These are phyloP conservation scores for Saksenaea oblongispora DNA, from an alignment of 371 early-diverging fungal species.

Conservation along the genomic window DNA sequence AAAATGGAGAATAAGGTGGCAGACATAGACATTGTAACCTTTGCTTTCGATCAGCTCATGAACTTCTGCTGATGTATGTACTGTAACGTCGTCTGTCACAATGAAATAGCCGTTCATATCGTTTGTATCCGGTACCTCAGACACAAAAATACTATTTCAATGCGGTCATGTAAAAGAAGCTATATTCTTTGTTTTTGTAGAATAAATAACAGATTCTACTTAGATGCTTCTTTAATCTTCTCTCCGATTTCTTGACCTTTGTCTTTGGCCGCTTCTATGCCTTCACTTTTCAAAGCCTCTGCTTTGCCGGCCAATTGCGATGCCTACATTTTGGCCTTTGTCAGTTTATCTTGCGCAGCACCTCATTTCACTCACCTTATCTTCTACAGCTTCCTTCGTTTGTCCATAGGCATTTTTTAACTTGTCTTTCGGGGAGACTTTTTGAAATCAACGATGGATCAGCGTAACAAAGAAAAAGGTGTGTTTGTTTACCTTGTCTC, in stretches of 20 bases:
- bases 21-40: no score
- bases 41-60: no score
- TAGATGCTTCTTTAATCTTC: constrained; percentile 6
- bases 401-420: constrained; percentile 3
- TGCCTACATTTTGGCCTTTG: neutral
- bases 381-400: constrained; percentile 10
- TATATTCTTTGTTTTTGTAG: no score
- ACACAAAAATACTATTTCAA: no score
- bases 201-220: neutral
- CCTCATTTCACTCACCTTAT: constrained; percentile 1
- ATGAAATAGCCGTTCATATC: no score
- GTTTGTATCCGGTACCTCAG: no score
- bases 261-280: constrained; percentile 13
- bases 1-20: no score
- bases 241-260: constrained; percentile 6
- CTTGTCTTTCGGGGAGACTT: neutral
- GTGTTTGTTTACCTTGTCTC: constrained; percentile 1
- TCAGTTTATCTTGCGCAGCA: neutral
- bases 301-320: constrained; percentile 2
- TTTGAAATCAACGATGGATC: neutral
- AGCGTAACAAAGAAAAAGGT: neutral
- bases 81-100: no score
- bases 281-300: neutral
- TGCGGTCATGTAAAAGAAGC: no score
- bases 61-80: no score